Conservation (phyloP, 805 yeast species). For the Candida odintsovae region DNA sequence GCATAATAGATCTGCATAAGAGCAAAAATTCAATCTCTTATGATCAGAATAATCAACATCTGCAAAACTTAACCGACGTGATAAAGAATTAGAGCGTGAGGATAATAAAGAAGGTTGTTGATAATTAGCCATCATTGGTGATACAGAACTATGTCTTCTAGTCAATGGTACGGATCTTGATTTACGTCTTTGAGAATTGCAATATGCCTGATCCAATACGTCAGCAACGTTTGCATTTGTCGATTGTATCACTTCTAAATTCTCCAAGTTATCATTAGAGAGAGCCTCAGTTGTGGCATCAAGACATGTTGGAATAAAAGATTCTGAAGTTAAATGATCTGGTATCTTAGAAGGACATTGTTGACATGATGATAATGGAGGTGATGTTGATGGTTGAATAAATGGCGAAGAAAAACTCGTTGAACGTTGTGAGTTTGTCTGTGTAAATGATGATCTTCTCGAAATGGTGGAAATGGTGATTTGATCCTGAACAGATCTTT, state of each 20-base stretch:
- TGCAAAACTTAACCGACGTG: not conserved
- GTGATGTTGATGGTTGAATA: not conserved
- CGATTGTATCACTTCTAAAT: conserved; percentile 64
- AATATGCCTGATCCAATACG: conserved; percentile 2
- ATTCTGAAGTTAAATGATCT: conserved; percentile 34
- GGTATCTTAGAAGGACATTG: conserved; percentile 1
- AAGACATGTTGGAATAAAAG: conserved; percentile 73
- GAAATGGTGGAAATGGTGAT: conserved; percentile 1
- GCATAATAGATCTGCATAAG: conserved; percentile 20
- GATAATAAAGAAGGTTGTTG: not conserved
- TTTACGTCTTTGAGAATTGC: not conserved
- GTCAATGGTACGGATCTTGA: conserved; percentile 5
- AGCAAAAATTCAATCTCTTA: conserved; percentile 20
- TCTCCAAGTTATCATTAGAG: conserved; percentile 54
- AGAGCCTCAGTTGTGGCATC: conserved; percentile 70
- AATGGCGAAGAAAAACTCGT: conserved; percentile 7
- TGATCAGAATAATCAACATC: conserved; percentile 20
- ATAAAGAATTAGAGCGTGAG: not conserved
- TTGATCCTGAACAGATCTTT: conserved; percentile 16
- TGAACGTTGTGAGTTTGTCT: not conserved
- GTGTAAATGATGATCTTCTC: conserved; percentile 7
- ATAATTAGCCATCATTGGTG: not conserved
- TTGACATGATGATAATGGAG: not conserved
- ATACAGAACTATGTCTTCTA: conserved; percentile 1
- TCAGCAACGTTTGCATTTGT: conserved; percentile 21